phyloP scores from a whole-genome alignment of 495 filamentous ascomycete genomes.

The Talaromyces liani region DNA sequence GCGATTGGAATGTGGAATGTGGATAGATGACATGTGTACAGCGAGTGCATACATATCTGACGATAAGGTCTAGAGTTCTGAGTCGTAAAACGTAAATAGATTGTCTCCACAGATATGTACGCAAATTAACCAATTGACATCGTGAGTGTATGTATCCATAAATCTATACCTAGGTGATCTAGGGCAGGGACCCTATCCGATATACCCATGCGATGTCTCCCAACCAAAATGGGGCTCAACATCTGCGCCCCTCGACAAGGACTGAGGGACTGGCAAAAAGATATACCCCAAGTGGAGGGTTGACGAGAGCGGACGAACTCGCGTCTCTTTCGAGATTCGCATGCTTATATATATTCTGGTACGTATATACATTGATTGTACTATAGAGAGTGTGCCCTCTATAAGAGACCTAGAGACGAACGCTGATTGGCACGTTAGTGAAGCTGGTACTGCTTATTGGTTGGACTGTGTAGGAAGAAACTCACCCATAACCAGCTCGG shows the following conservation, averaged over 20 bases:
- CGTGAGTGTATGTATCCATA: too few relatives aligned
- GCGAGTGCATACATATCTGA: not conserved
- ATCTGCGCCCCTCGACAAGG: too few relatives aligned
- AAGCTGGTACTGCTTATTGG: too few relatives aligned
- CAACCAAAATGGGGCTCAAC: too few relatives aligned
- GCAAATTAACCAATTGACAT: too few relatives aligned
- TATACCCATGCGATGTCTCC: too few relatives aligned
- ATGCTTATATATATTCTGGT: not conserved
- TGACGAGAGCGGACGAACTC: not conserved
- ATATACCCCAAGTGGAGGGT: not conserved
- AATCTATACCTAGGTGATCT: too few relatives aligned
- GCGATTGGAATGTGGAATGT: conserved; percentile 7
- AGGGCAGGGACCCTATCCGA: too few relatives aligned
- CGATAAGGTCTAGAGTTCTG: not conserved
- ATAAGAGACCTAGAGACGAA: too few relatives aligned
- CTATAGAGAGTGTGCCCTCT: not conserved
- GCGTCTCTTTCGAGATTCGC: not conserved
- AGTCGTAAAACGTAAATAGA: not conserved
- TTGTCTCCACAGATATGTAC: not conserved
- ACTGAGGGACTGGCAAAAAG: not conserved
- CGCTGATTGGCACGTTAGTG: too few relatives aligned
- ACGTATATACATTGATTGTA: not conserved
- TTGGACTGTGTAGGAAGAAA: too few relatives aligned
- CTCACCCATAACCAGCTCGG: too few relatives aligned
- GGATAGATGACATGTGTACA: not conserved